Conservation (phyloP, 495 filamentous ascomycete genomes). For the Clohesyomyces aquaticus region DNA sequence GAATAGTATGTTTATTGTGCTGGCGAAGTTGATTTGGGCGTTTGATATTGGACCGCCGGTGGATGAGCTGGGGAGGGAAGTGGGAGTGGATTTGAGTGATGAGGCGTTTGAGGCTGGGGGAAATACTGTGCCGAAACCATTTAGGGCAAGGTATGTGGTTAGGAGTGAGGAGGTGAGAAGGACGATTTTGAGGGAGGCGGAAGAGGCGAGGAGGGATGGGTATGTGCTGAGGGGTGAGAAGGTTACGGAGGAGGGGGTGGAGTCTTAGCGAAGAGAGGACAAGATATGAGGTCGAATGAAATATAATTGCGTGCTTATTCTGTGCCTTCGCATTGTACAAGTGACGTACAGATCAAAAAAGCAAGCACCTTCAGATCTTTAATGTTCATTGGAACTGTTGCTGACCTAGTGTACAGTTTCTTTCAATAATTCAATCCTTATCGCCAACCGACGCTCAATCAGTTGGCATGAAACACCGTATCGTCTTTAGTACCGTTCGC, state of each 20-base stretch:
- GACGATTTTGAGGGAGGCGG: conserved; percentile 29
- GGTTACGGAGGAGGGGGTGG: conserved; percentile 17
- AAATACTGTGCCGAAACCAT: conserved; percentile 38
- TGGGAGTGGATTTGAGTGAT: conserved; percentile 32
- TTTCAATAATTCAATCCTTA: too few relatives aligned
- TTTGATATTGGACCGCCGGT: conserved; percentile 37
- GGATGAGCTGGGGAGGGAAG: conserved; percentile 27
- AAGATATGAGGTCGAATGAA: neutral
- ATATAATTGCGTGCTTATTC: neutral
- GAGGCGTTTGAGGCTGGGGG: conserved; percentile 34
- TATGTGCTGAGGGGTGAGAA: conserved; percentile 29
- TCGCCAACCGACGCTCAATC: too few relatives aligned
- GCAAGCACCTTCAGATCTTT: too few relatives aligned
- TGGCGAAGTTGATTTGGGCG: conserved; percentile 41
- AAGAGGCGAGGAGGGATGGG: conserved; percentile 30
- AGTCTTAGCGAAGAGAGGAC: neutral
- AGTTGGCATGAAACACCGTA: too few relatives aligned
- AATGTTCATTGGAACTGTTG: too few relatives aligned
- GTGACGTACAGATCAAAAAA: too few relatives aligned
- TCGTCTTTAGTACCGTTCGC: too few relatives aligned
- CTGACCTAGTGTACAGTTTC: too few relatives aligned
- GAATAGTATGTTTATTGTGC: conserved; percentile 39
- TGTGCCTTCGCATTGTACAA: neutral
- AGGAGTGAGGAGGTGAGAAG: conserved; percentile 16
- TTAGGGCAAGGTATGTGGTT: conserved; percentile 21